Percentiles rank a stretch among this genome's conserved stretches.
phyloP scores from a whole-genome alignment of 1,284 basidiomycete species.

The Malassezia sympodialis region DNA sequence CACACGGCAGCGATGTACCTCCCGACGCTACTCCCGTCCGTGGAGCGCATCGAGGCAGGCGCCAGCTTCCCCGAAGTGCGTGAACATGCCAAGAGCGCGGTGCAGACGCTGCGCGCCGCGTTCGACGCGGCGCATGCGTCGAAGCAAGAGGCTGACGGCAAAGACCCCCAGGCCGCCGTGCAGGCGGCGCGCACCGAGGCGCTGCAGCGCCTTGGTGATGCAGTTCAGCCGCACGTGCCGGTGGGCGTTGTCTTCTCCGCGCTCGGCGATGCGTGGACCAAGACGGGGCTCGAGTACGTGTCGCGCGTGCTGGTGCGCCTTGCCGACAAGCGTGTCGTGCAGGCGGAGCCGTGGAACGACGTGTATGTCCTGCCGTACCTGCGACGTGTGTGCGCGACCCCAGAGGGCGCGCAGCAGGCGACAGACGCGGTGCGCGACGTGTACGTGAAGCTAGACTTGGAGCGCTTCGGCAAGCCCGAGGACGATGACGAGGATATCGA shows the following conservation, averaged over 20 bases:
- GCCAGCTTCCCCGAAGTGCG: slow-evolving; percentile 88
- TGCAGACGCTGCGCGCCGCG: slow-evolving; percentile 35
- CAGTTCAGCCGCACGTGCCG: slow-evolving; percentile 29
- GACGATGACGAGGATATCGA: slow-evolving; percentile 60
- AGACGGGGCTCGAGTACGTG: slow-evolving; percentile 36
- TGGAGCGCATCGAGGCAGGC: slow-evolving; percentile 76
- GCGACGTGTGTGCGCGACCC: slow-evolving; percentile 44
- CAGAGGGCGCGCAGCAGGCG: slow-evolving; percentile 30
- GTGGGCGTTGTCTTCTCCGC: slow-evolving; percentile 27
- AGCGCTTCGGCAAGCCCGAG: slow-evolving; percentile 40
- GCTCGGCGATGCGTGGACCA: slow-evolving; percentile 35
- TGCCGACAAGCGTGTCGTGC: slow-evolving; percentile 44
- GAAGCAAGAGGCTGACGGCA: slow-evolving; percentile 18
- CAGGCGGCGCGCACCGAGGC: slow-evolving; percentile 23
- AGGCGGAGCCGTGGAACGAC: slow-evolving; percentile 42
- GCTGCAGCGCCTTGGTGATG: slow-evolving; percentile 26
- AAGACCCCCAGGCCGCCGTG: slow-evolving; percentile 29
- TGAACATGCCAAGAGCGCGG: slow-evolving; percentile 40
- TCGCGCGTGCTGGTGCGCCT: slow-evolving; percentile 35
- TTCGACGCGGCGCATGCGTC: slow-evolving; percentile 26
- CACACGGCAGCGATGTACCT: slow-evolving; percentile 81
- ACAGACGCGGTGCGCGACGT: slow-evolving; percentile 35
- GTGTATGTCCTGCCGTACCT: slow-evolving; percentile 48
- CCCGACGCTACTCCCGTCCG: slow-evolving; percentile 76
- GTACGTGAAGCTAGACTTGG: slow-evolving; percentile 39